A percentile compares a stretch with the other conserved stretches of the same genome.
These are phyloP conservation scores for Diaporthe ampelina DNA, from an alignment of 2,329 filamentous ascomycete species.

Conservation along the genomic window DNA sequence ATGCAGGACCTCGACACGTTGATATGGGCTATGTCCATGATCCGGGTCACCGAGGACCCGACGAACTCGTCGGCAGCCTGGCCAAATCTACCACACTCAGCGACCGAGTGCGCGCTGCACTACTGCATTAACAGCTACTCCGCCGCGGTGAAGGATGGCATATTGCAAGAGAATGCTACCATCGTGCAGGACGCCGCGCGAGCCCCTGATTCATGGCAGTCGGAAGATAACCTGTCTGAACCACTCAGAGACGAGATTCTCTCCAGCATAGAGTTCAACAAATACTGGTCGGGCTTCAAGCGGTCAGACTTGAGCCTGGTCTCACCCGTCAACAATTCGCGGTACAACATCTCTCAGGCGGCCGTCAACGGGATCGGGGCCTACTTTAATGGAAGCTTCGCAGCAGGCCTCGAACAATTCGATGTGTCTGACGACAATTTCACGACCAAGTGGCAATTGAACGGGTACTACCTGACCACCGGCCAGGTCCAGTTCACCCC, in stretches of 20 bases:
- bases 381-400: constrained; percentile 1
- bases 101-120: constrained; percentile 27
- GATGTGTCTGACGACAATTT: not conserved
- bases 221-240: not conserved
- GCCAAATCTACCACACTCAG: constrained; percentile 22
- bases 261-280: constrained; percentile 16
- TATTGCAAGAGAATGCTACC: not conserved
- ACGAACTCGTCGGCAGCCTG: constrained; percentile 13
- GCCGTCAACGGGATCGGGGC: constrained; percentile 16
- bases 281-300: not conserved
- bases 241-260: not conserved
- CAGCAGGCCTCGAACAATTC: not conserved
- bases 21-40: constrained; percentile 33
- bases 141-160: constrained; percentile 5
- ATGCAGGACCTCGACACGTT: constrained; percentile 29
- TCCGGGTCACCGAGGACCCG: constrained; percentile 3
- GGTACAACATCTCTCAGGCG: constrained; percentile 20
- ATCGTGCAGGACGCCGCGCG: not conserved
- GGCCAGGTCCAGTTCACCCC: constrained; percentile 5
- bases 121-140: constrained; percentile 34
- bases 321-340: not conserved
- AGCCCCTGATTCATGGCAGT: constrained; percentile 11
- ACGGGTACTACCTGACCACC: constrained; percentile 12
- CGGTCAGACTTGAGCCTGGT: constrained; percentile 12
- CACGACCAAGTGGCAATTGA: not conserved